Conservation (phyloP, 805 yeast species). For the Kazachstania bromeliacearum region DNA sequence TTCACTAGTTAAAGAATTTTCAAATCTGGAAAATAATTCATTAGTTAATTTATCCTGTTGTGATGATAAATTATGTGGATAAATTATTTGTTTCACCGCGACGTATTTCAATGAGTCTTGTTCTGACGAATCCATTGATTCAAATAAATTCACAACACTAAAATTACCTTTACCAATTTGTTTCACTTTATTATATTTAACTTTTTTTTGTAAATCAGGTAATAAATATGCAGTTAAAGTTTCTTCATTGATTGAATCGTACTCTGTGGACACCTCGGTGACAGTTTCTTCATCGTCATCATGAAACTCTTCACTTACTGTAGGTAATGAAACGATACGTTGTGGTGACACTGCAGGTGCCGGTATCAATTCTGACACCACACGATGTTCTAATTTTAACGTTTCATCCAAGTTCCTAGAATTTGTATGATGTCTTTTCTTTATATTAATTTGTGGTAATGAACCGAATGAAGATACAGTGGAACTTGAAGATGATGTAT, state of each 20-base stretch:
- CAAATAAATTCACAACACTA: slow-evolving; percentile 51
- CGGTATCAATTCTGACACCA: slow-evolving; percentile 21
- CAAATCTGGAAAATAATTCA: slow-evolving; percentile 43
- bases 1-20: slow-evolving; percentile 63
- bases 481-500: background rate
- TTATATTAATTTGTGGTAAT: slow-evolving; percentile 1
- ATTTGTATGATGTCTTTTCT: slow-evolving; percentile 3
- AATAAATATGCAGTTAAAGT: slow-evolving; percentile 15
- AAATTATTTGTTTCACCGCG: slow-evolving; percentile 62
- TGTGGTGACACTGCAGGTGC: slow-evolving; percentile 13
- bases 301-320: slow-evolving; percentile 12
- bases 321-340: slow-evolving; percentile 22
- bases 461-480: background rate
- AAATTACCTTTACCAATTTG: slow-evolving; percentile 62
- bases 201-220: slow-evolving; percentile 8
- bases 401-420: slow-evolving; percentile 5
- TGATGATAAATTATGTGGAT: slow-evolving; percentile 27
- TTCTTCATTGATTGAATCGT: slow-evolving; percentile 5
- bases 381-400: slow-evolving; percentile 11
- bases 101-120: slow-evolving; percentile 26
- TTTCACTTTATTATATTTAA: slow-evolving; percentile 30
- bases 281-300: slow-evolving; percentile 1
- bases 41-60: slow-evolving; percentile 25
- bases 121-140: slow-evolving; percentile 13
- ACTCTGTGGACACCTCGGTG: slow-evolving; percentile 3